These are phyloP conservation scores for Boletellus sp. DNA, from an alignment of 768 basidiomycete species.

Conservation along the genomic window DNA sequence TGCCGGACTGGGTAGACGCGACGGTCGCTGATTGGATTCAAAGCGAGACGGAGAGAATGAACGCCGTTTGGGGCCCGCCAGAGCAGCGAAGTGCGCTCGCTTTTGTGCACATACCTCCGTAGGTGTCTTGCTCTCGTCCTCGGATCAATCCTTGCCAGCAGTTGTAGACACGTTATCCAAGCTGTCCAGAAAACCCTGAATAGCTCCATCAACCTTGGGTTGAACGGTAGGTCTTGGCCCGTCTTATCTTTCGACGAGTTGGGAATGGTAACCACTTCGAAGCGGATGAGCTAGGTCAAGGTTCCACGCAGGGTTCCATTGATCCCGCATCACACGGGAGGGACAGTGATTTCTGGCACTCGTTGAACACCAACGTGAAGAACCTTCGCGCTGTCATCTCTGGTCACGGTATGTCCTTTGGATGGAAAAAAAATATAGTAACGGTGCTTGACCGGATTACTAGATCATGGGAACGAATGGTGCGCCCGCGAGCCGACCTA, in stretches of 20 bases:
- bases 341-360: slow-evolving; percentile 61
- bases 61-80: slow-evolving; percentile 54
- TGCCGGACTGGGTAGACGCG: slow-evolving; percentile 68
- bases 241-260: not conserved
- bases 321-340: slow-evolving; percentile 37
- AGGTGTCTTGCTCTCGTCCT: slow-evolving; percentile 20
- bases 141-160: not conserved
- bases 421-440: not conserved
- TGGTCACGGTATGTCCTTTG: slow-evolving; percentile 54
- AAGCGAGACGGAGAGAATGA: slow-evolving; percentile 50
- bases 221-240: slow-evolving; percentile 33
- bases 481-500: slow-evolving; percentile 63
- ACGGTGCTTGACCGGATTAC: not conserved
- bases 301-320: slow-evolving; percentile 59
- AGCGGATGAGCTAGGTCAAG: slow-evolving; percentile 53
- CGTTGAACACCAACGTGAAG: slow-evolving; percentile 54
- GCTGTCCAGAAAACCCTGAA: slow-evolving; percentile 34
- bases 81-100: slow-evolving; percentile 54
- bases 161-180: slow-evolving; percentile 27
- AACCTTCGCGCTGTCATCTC: slow-evolving; percentile 67
- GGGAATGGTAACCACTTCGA: not conserved
- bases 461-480: slow-evolving; percentile 81
- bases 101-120: slow-evolving; percentile 78
- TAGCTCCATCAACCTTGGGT: slow-evolving; percentile 39
- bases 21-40: slow-evolving; percentile 61